Evolutionary conservation across 1,284 basidiomycete species (phyloP).

Genomic region (Taiwanofungus camphoratus): DNA sequence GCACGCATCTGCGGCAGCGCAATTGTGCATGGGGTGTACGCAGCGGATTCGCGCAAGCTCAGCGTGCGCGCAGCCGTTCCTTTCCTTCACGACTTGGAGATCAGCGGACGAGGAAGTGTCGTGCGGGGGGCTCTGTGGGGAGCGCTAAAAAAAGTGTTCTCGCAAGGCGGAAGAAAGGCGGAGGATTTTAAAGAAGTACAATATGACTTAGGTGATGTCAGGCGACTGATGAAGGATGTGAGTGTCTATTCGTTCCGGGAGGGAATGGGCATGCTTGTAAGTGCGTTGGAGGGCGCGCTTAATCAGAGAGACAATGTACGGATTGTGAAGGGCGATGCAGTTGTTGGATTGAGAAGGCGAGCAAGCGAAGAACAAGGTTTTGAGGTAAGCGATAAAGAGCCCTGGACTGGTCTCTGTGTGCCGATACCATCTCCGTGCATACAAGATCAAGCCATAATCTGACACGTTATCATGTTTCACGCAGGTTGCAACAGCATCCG

Average conservation of each 20-base stretch:
- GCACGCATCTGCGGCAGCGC: slow-evolving; percentile 78
- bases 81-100: slow-evolving; percentile 64
- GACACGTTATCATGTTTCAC: not conserved
- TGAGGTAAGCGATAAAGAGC: slow-evolving; percentile 29
- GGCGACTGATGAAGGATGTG: slow-evolving; percentile 47
- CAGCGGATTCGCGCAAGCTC: slow-evolving; percentile 72
- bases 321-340: slow-evolving; percentile 41
- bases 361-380: slow-evolving; percentile 30
- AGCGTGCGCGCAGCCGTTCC: slow-evolving; percentile 80
- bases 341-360: slow-evolving; percentile 32
- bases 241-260: slow-evolving; percentile 80
- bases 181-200: slow-evolving; percentile 24
- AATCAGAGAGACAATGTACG: slow-evolving; percentile 49
- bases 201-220: slow-evolving; percentile 52
- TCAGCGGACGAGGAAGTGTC: slow-evolving; percentile 62
- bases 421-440: no score
- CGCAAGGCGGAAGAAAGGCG: slow-evolving; percentile 12
- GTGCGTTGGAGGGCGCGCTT: slow-evolving; percentile 49
- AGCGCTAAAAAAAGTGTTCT: slow-evolving; percentile 6
- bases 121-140: slow-evolving; percentile 52
- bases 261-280: slow-evolving; percentile 70
- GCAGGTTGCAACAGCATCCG: slow-evolving; percentile 39
- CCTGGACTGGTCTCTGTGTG: not conserved
- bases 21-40: slow-evolving; percentile 91
- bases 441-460: no score